Evolutionary conservation across 179 eudicot species (phyloP), one percentile per base, ranked within the genome.

Genomic region (Camellia oleifera): DNA sequence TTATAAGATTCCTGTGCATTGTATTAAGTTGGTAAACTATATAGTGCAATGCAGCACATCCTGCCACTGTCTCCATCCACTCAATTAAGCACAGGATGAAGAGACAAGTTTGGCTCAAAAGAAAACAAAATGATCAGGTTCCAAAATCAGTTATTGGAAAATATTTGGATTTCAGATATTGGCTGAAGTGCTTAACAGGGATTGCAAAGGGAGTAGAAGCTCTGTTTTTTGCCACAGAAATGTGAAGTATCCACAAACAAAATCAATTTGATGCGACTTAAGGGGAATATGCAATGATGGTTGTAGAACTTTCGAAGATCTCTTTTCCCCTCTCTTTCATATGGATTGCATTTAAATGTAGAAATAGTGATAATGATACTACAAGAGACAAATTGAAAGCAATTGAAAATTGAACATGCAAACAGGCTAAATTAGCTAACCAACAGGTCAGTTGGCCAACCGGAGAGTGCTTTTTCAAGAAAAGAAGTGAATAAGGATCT

Each of bases 81-180:
- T 56, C 50, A 57, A 74, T 9, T 66, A 74, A 50, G 66, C 62
- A 74, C 15, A 57, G 42, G 48, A 67, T 44, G 64, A 32, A 74
- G 73, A 14, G 54, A 7, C 56, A 69, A 32, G 40, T 32, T 32
- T 32, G 40, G 40, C 40, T 32, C 40, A 32, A 32, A 32, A 32
- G 40, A 32, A 32, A 32, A 32, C 40, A 32, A 32, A 32, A 32
- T 32, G 40, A 32, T 32, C 40, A 32, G 40, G 40, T 32, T 32
- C 40, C 40, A 32, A 32, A 1, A 32, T 32, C 40, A 32, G 40
- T 32, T 32, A 32, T 32, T 1, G 40, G 40, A 32, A 32, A 32
- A 32, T 32, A 32, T 32, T 32, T 32, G 40, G 40, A 32, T 32
- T 32, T 32, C 40, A 32, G 40, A 32, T 32, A 32, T 32, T 32